Evolutionary conservation across 495 filamentous ascomycete species (phyloP).

Genomic region (Trichoderma gamsii): DNA sequence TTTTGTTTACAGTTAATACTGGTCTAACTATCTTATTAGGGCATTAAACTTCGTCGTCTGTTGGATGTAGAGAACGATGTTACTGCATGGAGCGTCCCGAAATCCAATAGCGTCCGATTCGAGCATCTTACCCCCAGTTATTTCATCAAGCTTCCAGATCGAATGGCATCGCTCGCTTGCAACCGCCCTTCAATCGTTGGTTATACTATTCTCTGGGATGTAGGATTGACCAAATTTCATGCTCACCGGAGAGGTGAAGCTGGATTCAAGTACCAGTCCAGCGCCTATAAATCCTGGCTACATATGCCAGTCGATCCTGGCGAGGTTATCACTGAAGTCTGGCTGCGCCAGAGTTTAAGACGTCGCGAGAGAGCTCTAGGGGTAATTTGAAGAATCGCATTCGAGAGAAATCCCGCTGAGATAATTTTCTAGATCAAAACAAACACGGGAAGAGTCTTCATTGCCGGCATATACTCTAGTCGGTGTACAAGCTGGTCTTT

Average conservation of each 20-base stretch:
- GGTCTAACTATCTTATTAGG: background rate
- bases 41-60: background rate
- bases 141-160: background rate
- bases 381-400: background rate
- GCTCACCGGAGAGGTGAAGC: background rate
- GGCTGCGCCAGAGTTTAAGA: background rate
- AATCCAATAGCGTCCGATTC: background rate
- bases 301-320: slow-evolving; percentile 3
- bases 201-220: background rate
- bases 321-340: background rate
- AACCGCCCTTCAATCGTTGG: background rate
- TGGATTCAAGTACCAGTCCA: background rate
- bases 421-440: background rate
- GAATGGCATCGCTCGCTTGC: background rate
- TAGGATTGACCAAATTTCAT: background rate
- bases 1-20: background rate
- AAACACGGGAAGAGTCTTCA: background rate
- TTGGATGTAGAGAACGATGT: background rate
- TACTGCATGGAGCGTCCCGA: background rate
- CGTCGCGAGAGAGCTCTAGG: background rate
- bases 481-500: background rate
- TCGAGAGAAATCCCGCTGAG: background rate
- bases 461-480: background rate
- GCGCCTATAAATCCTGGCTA: background rate
- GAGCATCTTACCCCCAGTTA: background rate